phyloP scores from a whole-genome alignment of 169 alveolate species.

The Cryptosporidium andersoni region DNA sequence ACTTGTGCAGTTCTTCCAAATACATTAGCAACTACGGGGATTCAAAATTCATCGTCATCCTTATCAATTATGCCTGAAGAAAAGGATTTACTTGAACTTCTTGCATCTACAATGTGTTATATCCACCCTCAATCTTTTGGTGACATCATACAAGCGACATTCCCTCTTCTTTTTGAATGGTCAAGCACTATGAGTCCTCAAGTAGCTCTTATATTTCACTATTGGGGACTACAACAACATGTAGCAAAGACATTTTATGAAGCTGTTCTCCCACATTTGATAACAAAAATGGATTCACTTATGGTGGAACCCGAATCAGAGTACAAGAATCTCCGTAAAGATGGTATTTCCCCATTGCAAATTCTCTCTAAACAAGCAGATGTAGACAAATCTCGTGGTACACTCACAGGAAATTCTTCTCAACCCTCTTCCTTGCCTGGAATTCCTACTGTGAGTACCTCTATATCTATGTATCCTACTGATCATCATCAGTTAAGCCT shows the following conservation, averaged over 20 bases:
- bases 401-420: neutral
- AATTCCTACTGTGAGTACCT: slow-evolving; percentile 7
- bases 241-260: slow-evolving; percentile 41
- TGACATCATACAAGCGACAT: slow-evolving; percentile 64
- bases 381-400: neutral
- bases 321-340: slow-evolving; percentile 19
- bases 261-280: slow-evolving; percentile 50
- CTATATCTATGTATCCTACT: slow-evolving; percentile 54
- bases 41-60: slow-evolving; percentile 8
- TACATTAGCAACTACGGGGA: neutral
- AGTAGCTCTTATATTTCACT: slow-evolving; percentile 53
- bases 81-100: slow-evolving; percentile 47
- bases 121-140: slow-evolving; percentile 70
- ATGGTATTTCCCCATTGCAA: slow-evolving; percentile 14
- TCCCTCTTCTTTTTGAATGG: slow-evolving; percentile 55
- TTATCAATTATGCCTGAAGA: slow-evolving; percentile 67
- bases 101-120: slow-evolving; percentile 51
- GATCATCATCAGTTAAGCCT: slow-evolving; percentile 34
- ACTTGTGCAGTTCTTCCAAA: slow-evolving; percentile 25
- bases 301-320: slow-evolving; percentile 34
- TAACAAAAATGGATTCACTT: slow-evolving; percentile 37
- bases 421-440: slow-evolving; percentile 13
- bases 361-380: slow-evolving; percentile 15
- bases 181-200: slow-evolving; percentile 62
- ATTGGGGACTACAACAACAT: slow-evolving; percentile 67